Evolutionary conservation across 2,329 filamentous ascomycete species (phyloP).

Genomic region (Aspergillus caelatus): DNA sequence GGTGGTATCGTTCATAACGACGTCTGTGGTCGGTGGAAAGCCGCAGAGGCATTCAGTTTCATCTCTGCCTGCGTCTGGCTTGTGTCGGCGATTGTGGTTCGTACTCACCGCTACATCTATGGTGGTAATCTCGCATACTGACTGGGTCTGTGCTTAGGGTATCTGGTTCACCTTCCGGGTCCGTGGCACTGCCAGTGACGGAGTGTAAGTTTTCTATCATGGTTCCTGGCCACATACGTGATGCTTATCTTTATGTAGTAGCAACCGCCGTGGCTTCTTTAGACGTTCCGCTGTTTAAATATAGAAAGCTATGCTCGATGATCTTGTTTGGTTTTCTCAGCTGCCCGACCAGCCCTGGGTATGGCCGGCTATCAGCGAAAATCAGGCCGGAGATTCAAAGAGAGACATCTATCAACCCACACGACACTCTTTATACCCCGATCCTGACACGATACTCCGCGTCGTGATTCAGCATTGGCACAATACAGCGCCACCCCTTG

Average conservation of each 20-base stretch:
- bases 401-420: not conserved
- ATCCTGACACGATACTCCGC: not conserved
- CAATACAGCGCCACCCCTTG: not conserved
- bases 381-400: not conserved
- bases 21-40: constrained; percentile 70
- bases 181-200: constrained; percentile 18
- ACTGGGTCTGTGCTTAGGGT: constrained; percentile 22
- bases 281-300: constrained; percentile 15
- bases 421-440: constrained; percentile 4
- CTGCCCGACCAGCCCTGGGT: not conserved
- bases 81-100: constrained; percentile 60
- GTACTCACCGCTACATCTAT: constrained; percentile 12
- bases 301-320: not conserved
- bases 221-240: not conserved
- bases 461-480: not conserved
- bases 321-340: not conserved
- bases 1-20: constrained; percentile 52
- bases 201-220: constrained; percentile 24
- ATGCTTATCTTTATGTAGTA: not conserved
- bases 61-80: constrained; percentile 73
- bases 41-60: constrained; percentile 72
- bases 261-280: constrained; percentile 14
- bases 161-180: constrained; percentile 42
- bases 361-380: not conserved
- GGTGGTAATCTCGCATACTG: not conserved